These are phyloP conservation scores for Pseudofabraea citricarpa DNA, from an alignment of 2,329 filamentous ascomycete species.

Conservation along the genomic window DNA sequence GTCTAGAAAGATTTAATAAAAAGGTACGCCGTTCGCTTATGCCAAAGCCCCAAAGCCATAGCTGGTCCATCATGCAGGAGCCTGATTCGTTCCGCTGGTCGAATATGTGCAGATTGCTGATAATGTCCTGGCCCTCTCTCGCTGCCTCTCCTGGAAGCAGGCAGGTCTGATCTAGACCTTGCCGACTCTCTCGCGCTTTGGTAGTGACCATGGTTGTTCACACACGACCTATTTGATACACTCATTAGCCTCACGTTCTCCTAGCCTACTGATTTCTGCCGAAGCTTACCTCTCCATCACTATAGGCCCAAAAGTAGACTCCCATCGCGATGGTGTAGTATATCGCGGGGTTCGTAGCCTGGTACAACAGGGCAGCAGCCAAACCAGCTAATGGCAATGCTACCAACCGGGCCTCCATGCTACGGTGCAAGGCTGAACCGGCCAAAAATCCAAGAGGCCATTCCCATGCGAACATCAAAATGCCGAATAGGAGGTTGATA, in stretches of 20 bases:
- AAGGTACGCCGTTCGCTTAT: neutral
- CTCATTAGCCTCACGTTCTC: constrained; percentile 6
- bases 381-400: constrained; percentile 76
- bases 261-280: neutral
- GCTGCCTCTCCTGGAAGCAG: too few relatives aligned
- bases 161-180: constrained; percentile 19
- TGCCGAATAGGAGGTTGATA: constrained; percentile 78
- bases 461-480: constrained; percentile 79
- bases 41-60: neutral
- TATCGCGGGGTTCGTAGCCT: constrained; percentile 84
- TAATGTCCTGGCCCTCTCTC: neutral
- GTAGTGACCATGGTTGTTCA: constrained; percentile 24
- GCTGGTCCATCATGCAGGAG: neutral
- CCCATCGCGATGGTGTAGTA: constrained; percentile 85
- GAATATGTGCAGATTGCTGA: neutral
- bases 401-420: constrained; percentile 79
- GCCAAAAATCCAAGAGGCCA: constrained; percentile 81
- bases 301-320: constrained; percentile 96
- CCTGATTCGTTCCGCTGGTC: neutral
- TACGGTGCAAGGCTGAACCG: constrained; percentile 74
- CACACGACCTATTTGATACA: constrained; percentile 18
- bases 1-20: neutral
- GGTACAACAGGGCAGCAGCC: constrained; percentile 75
- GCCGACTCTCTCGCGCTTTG: constrained; percentile 14
- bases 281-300: constrained; percentile 82